Evolutionary conservation across 2,329 filamentous ascomycete species (phyloP).

Genomic region (Parascedosporium putredinis): DNA sequence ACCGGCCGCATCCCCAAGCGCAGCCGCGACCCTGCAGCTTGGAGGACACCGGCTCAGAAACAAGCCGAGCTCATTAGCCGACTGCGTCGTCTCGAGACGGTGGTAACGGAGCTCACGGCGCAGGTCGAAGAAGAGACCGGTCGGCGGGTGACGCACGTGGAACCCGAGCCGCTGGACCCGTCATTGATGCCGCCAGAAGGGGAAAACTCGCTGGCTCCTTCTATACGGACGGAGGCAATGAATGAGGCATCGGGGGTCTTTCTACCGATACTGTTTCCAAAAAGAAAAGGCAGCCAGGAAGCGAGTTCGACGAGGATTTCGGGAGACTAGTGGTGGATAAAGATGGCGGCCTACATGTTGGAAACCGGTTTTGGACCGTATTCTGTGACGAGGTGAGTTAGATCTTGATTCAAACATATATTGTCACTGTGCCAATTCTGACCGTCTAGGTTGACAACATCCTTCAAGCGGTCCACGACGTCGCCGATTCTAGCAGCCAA

Average conservation of each 20-base stretch:
- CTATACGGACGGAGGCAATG: slow-evolving; percentile 5
- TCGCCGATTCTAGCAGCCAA: neutral
- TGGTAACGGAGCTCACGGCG: slow-evolving; percentile 20
- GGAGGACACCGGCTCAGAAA: slow-evolving; percentile 17
- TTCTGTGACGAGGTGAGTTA: slow-evolving; percentile 15
- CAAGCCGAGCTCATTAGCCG: slow-evolving; percentile 20
- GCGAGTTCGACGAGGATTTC: slow-evolving; percentile 20
- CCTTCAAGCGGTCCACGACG: neutral
- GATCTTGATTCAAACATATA: neutral
- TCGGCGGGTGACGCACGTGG: neutral
- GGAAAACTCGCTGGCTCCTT: neutral
- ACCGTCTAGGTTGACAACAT: neutral
- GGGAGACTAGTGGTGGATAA: slow-evolving; percentile 18
- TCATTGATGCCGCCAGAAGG: neutral
- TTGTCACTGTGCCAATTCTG: neutral
- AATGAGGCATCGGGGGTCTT: too few relatives aligned
- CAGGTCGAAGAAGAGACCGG: slow-evolving; percentile 18
- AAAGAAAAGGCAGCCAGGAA: slow-evolving; percentile 7
- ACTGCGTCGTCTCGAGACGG: slow-evolving; percentile 19
- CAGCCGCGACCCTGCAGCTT: slow-evolving; percentile 12
- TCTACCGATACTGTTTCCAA: neutral
- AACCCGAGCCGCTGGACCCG: neutral
- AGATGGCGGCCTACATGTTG: slow-evolving; percentile 17
- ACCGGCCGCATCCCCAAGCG: neutral
- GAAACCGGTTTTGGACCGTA: slow-evolving; percentile 21